Evolutionary conservation across 2,329 filamentous ascomycete genomes (phyloP), one percentile per base, ranked within the genome.

Genomic region (Diaporthe nobilis): DNA sequence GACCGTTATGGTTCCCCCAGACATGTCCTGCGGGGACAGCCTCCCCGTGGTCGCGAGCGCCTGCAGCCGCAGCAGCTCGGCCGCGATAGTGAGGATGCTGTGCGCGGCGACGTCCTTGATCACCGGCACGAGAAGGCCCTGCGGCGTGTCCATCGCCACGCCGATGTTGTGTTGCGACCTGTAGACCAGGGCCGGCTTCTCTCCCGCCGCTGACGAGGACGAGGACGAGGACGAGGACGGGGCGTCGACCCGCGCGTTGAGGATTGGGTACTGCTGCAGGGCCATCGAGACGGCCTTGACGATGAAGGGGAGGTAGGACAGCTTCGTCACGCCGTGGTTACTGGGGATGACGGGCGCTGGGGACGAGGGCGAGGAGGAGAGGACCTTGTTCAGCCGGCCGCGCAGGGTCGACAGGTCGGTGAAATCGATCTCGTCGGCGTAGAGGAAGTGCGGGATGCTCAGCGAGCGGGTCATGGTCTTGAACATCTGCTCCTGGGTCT

Each of bases 401-500:
- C 97, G 94, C 71, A 98, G 89, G 67, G 90, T 85, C 75, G 92
- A 92, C 6, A 99, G 90, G 53, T 90, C 88, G 58, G 94, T 93
- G 83, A 98, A 93, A 85, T 97, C 94, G 68, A 98, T 88, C 82
- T 96, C 94, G 84, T 98, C 95, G 53, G 95, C 94, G 86, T 98
- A 99, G 77, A 98, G 91, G 85, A 99, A 98, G 85, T 98, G 97
- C 0, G 97, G 97, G 80, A 98, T 98, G 70, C 86, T 91, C 78
- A 99, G 90, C 3, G 96, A 98, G 75, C 92, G 92, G 20, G 96
- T 98, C 97, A 99, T 99, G 76, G 92, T 90, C 87, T 97, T 98
- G 92, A 98, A 98, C 97, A 99, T 99, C 82, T 95, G 94, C 51
- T 91, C 89, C 85, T 98, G 96, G 20, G 94, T 94, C 51, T 92